These are phyloP conservation scores for Dalechampia spathulata DNA, from an alignment of 441 rosid species.

Conservation along the genomic window DNA sequence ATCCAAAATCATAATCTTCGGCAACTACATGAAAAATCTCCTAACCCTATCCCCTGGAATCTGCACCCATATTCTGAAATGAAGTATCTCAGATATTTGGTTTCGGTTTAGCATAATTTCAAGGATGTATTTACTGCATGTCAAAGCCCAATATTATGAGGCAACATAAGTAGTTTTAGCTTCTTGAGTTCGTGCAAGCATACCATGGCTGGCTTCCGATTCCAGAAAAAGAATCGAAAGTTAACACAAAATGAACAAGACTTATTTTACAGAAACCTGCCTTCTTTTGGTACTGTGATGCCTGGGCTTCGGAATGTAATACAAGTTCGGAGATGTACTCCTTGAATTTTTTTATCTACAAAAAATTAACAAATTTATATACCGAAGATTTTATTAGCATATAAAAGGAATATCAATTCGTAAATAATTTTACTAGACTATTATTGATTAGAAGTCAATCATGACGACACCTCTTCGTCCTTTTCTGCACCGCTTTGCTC, in stretches of 20 bases:
- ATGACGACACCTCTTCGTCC: constrained; percentile 57
- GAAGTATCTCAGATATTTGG: background rate
- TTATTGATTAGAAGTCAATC: constrained; percentile 7
- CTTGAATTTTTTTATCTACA: constrained; percentile 69
- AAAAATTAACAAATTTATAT: constrained; percentile 16
- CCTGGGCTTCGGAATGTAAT: constrained; percentile 93
- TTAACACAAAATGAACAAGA: background rate
- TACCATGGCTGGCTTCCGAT: background rate
- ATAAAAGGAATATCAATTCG: background rate
- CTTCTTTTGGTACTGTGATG: constrained; percentile 83
- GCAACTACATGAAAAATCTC: background rate
- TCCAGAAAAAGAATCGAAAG: background rate
- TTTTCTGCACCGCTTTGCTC: constrained; percentile 54
- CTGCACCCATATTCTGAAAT: background rate
- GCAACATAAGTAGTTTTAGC: too few relatives aligned
- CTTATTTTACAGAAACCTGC: constrained; percentile 24
- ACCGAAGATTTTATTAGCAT: background rate
- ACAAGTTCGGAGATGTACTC: constrained; percentile 73
- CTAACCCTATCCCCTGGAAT: background rate
- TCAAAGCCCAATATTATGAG: background rate
- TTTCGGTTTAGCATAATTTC: background rate
- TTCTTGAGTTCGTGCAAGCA: background rate
- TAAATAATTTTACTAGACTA: background rate
- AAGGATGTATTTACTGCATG: background rate
- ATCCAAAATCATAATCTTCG: too few relatives aligned